Conservation (phyloP, 2,329 filamentous ascomycete genomes). For the Teratosphaeriaceae sp. region DNA sequence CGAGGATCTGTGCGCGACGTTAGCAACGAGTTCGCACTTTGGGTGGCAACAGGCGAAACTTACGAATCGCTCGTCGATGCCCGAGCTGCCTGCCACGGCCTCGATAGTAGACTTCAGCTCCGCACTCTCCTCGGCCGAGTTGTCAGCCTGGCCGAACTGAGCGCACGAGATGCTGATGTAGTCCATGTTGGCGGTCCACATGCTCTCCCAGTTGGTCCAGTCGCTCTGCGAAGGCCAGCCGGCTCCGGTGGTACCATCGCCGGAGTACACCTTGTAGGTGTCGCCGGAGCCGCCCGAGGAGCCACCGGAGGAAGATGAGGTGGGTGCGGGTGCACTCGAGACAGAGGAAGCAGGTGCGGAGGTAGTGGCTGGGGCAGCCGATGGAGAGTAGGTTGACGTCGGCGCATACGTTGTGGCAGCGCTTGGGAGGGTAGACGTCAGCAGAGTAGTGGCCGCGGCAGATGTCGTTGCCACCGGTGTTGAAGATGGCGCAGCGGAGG, state of each 20-base stretch:
- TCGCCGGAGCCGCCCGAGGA: constrained; percentile 5
- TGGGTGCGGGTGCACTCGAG: neutral
- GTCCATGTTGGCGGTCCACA: constrained; percentile 30
- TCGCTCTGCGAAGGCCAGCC: constrained; percentile 21
- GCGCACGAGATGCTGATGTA: constrained; percentile 34
- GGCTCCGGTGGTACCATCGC: constrained; percentile 5
- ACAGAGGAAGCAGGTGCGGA: neutral
- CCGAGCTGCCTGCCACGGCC: constrained; percentile 23
- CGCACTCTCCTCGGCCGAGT: constrained; percentile 33
- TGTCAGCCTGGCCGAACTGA: constrained; percentile 30
- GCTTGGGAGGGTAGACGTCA: neutral
- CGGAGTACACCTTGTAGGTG: constrained; percentile 18
- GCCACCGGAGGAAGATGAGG: neutral
- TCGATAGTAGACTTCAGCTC: constrained; percentile 35
- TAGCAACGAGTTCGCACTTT: neutral
- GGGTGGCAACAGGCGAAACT: neutral
- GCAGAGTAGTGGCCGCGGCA: neutral
- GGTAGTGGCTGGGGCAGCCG: neutral
- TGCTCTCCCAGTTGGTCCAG: constrained; percentile 23
- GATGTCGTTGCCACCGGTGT: neutral
- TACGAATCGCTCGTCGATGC: constrained; percentile 35
- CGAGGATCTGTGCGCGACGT: constrained; percentile 25
- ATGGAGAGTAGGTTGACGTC: neutral
- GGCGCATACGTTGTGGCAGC: neutral
- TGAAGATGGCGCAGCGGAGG: neutral